phyloP scores from a whole-genome alignment of 164 flowering plant species.

The Chimonanthus praecox region DNA sequence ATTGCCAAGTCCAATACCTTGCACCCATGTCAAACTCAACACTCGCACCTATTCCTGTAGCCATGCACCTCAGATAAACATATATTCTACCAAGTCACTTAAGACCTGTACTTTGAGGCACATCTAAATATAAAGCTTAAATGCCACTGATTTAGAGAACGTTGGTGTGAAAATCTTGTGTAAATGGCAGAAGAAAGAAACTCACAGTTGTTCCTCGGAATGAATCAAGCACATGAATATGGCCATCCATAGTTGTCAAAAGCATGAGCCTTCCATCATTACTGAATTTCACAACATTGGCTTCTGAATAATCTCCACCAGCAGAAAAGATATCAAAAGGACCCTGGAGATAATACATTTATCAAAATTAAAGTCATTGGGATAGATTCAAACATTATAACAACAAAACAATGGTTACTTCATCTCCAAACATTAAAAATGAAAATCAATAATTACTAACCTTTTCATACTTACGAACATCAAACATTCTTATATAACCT shows the following conservation, averaged over 20 bases:
- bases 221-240: constrained; percentile 88
- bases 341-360: constrained; percentile 45
- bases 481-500: constrained; percentile 93
- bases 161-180: too few relatives aligned
- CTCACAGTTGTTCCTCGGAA: constrained; percentile 91
- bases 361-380: constrained; percentile 1
- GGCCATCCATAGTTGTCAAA: constrained; percentile 78
- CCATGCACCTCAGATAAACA: too few relatives aligned
- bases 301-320: constrained; percentile 90
- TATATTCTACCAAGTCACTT: too few relatives aligned
- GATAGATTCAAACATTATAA: constrained; percentile 5
- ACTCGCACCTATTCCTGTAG: too few relatives aligned
- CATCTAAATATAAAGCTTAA: too few relatives aligned
- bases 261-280: constrained; percentile 95
- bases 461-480: constrained; percentile 88
- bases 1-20: too few relatives aligned
- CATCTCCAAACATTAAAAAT: too few relatives aligned
- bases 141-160: too few relatives aligned
- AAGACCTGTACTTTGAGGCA: too few relatives aligned
- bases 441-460: constrained; percentile 25
- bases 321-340: constrained; percentile 92
- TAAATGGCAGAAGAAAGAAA: constrained; percentile 4
- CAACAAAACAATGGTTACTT: background rate
- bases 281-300: constrained; percentile 89
- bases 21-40: too few relatives aligned